A percentile compares a stretch with the other conserved stretches of the same genome.
Conservation (phyloP, 345 rosid species). For the Heritiera littoralis region DNA sequence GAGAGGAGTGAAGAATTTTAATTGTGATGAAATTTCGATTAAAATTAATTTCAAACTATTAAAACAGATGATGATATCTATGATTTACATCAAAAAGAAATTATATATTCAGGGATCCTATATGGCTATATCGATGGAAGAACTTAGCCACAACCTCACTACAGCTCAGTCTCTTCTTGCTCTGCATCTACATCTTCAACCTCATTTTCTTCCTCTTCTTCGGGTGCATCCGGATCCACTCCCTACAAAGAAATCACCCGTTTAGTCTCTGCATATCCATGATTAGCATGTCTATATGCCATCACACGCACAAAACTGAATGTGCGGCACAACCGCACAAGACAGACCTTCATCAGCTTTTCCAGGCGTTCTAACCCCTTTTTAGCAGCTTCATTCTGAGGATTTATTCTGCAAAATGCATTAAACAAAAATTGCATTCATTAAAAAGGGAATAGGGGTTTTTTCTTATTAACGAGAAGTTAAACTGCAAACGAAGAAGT, state of each 20-base stretch:
- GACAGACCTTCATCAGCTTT: conserved; percentile 92
- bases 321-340: background rate
- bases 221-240: conserved; percentile 97
- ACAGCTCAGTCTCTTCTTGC: conserved; percentile 84
- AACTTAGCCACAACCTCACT: conserved; percentile 34
- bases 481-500: no score
- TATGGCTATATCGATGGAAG: background rate
- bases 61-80: no score
- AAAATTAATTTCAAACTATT: no score
- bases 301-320: background rate
- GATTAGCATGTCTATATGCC: background rate
- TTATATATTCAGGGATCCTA: background rate
- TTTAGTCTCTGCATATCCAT: background rate
- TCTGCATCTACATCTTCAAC: conserved; percentile 96
- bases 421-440: conserved; percentile 8
- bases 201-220: conserved; percentile 94
- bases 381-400: conserved; percentile 87
- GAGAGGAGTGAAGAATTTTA: no score
- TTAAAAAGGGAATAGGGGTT: conserved; percentile 1
- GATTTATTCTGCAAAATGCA: conserved; percentile 65
- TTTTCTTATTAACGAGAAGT: no score
- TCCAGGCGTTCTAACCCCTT: conserved; percentile 94
- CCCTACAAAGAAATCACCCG: conserved; percentile 51
- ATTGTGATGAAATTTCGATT: no score
- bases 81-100: no score